A percentile compares a stretch with the other conserved stretches of the same genome.
Conservation (phyloP, 2,329 filamentous ascomycete species). For the Nemania bipapillata region DNA sequence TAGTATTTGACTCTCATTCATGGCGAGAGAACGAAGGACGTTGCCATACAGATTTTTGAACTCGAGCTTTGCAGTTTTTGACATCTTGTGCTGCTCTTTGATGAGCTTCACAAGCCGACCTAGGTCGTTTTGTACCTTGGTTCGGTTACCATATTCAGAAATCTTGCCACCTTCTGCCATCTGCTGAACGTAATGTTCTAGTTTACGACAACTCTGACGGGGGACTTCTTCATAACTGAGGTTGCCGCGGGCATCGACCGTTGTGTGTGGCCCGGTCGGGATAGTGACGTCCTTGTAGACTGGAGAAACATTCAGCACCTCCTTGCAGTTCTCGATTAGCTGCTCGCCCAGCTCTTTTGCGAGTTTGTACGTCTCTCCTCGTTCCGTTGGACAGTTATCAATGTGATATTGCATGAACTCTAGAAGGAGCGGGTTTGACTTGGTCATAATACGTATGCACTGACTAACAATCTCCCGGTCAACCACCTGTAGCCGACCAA, state of each 20-base stretch:
- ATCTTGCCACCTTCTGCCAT: conserved; percentile 99
- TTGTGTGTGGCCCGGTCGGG: conserved; percentile 90
- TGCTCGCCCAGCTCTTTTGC: conserved; percentile 93
- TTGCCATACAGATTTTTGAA: conserved; percentile 96
- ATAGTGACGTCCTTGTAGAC: conserved; percentile 96
- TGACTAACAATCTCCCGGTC: conserved; percentile 98
- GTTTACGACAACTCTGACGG: conserved; percentile 88
- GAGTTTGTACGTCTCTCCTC: conserved; percentile 97
- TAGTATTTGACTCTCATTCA: conserved; percentile 98
- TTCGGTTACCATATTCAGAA: conserved; percentile 96
- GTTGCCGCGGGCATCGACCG: conserved; percentile 91
- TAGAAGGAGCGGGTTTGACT: conserved; percentile 91
- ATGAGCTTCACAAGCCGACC: conserved; percentile 97
- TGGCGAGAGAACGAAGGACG: conserved; percentile 90
- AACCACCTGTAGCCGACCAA: conserved; percentile 89
- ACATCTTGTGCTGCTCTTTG: conserved; percentile 96
- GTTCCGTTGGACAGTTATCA: conserved; percentile 95
- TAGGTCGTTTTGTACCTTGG: conserved; percentile 96
- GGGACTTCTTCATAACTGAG: conserved; percentile 91
- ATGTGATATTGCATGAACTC: conserved; percentile 99
- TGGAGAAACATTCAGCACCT: conserved; percentile 83
- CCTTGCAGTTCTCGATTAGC: conserved; percentile 97
- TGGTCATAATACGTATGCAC: conserved; percentile 99
- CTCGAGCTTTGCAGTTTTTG: conserved; percentile 93
- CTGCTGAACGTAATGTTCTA: conserved; percentile 97